Evolutionary conservation across 208 protist genomes (phyloP).

Genomic region (Herpetomonas samuelpessoai): DNA sequence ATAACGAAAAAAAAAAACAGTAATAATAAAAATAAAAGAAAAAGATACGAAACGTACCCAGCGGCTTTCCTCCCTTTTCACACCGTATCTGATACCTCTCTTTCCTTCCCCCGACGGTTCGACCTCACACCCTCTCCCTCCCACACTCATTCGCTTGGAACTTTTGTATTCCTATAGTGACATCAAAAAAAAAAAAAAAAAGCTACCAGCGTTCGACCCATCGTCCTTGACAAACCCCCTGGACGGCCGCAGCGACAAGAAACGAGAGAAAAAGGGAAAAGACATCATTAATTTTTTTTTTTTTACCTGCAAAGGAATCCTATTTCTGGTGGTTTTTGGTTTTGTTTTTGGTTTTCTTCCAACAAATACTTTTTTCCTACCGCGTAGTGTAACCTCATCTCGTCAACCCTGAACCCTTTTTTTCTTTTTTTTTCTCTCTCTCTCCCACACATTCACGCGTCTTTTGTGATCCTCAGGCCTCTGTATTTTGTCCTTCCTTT

Average conservation of each 20-base stretch:
- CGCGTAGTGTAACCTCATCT: background rate
- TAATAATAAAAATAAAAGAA: no score
- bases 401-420: background rate
- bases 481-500: constrained; percentile 5
- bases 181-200: constrained; percentile 1
- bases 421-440: constrained; percentile 14
- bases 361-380: constrained; percentile 1
- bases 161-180: background rate
- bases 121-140: background rate
- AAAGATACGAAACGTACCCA: no score
- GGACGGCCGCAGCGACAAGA: no score
- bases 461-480: constrained; percentile 5
- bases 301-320: background rate
- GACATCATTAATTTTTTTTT: constrained; percentile 1
- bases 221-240: no score
- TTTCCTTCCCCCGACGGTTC: background rate
- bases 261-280: constrained; percentile 9
- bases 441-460: background rate
- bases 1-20: no score
- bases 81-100: background rate
- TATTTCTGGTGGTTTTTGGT: background rate
- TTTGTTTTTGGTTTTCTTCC: constrained; percentile 10
- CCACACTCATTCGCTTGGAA: no score
- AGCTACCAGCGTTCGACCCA: no score
- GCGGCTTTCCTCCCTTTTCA: no score